Evolutionary conservation across 1,139 yeast genomes (phyloP).

Genomic region (Zygoascus sp.): DNA sequence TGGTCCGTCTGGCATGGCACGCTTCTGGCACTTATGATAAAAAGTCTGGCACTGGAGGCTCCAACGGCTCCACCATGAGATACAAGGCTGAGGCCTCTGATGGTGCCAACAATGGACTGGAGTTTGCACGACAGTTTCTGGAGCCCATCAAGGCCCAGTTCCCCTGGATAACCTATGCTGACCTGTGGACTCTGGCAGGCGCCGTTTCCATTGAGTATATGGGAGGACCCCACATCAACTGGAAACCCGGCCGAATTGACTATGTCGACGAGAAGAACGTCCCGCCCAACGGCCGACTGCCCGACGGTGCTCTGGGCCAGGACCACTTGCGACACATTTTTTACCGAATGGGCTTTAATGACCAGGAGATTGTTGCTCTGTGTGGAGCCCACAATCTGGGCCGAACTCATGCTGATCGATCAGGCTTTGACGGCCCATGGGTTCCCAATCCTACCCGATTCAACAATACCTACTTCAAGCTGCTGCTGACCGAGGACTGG

Average conservation of each 20-base stretch:
- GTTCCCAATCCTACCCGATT: constrained; percentile 82
- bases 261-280: constrained; percentile 48
- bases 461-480: constrained; percentile 50
- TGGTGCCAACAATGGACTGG: constrained; percentile 62
- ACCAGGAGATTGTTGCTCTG: constrained; percentile 58
- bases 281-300: constrained; percentile 61
- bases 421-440: constrained; percentile 93
- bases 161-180: constrained; percentile 61
- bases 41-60: constrained; percentile 55
- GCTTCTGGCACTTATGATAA: constrained; percentile 62
- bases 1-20: constrained; percentile 68
- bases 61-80: constrained; percentile 67
- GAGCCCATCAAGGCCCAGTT: constrained; percentile 54
- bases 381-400: constrained; percentile 66
- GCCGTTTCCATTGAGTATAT: constrained; percentile 54
- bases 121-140: constrained; percentile 50
- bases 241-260: constrained; percentile 63
- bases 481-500: constrained; percentile 75
- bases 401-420: constrained; percentile 51
- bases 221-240: constrained; percentile 56
- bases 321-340: constrained; percentile 54
- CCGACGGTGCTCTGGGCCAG: constrained; percentile 51
- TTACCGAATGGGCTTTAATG: constrained; percentile 57
- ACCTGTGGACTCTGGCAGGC: constrained; percentile 64
- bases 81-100: constrained; percentile 39